Evolutionary conservation across 208 protist genomes (phyloP).

Genomic region (Crithidia fasciculata): DNA sequence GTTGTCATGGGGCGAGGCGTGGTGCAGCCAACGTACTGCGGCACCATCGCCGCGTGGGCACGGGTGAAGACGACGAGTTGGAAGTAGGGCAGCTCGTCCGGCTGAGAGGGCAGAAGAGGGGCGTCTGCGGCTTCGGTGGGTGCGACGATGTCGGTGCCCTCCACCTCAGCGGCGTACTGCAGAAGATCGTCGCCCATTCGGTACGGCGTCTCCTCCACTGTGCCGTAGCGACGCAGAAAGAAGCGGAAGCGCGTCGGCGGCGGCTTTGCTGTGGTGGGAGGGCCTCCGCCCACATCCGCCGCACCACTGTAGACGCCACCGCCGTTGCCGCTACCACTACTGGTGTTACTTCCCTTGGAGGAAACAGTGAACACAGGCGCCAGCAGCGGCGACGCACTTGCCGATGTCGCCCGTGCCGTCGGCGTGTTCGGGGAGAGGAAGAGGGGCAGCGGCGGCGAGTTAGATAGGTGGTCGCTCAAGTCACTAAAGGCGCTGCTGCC

Average conservation of each 20-base stretch:
- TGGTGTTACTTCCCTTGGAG: background rate
- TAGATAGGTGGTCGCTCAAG: too few species aligned
- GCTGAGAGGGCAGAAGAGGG: background rate
- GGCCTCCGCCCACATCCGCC: background rate
- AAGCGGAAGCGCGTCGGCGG: constrained; percentile 42
- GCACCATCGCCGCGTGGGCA: constrained; percentile 47
- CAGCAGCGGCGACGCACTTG: constrained; percentile 24
- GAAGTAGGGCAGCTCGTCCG: constrained; percentile 46
- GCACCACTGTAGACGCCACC: background rate
- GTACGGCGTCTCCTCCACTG: constrained; percentile 35
- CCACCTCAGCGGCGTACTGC: constrained; percentile 60
- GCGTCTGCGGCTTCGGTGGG: background rate
- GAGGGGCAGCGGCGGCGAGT: background rate
- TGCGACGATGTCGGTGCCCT: constrained; percentile 41
- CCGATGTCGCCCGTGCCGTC: background rate
- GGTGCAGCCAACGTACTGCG: constrained; percentile 81
- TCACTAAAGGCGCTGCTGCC: background rate
- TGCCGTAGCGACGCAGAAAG: constrained; percentile 46
- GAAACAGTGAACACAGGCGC: constrained; percentile 9
- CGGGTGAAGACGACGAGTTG: constrained; percentile 76
- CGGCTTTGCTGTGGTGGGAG: background rate
- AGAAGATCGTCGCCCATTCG: constrained; percentile 47
- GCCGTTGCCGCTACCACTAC: background rate
- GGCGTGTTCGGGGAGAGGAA: constrained; percentile 7
- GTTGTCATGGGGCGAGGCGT: constrained; percentile 58